Percentiles rank a stretch among this genome's conserved stretches.
phyloP scores from a whole-genome alignment of 768 basidiomycete genomes.

The Phaffia tasmanica region DNA sequence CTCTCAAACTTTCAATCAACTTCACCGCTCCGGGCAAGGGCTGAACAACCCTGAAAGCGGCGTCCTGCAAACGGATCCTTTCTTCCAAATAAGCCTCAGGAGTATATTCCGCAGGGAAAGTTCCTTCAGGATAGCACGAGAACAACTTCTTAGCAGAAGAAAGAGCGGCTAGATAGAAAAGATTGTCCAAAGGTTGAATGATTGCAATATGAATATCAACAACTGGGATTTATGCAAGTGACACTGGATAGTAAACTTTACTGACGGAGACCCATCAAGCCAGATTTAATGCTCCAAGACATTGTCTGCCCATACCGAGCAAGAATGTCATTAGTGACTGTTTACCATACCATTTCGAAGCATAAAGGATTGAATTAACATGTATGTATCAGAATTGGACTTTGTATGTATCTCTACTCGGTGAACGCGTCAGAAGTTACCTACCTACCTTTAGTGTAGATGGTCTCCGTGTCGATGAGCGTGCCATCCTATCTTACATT shows the following conservation, averaged over 20 bases:
- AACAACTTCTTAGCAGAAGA: constrained; percentile 44
- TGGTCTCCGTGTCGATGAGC: constrained; percentile 21
- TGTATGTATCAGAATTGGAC: not conserved
- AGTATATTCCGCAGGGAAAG: constrained; percentile 41
- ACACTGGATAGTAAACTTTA: constrained; percentile 9
- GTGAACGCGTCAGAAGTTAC: not conserved
- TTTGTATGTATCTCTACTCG: not conserved
- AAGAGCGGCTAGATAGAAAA: not conserved
- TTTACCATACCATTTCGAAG: not conserved
- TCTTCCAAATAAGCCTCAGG: constrained; percentile 51
- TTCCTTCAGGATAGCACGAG: constrained; percentile 63
- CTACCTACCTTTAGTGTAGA: constrained; percentile 13
- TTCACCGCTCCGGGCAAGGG: constrained; percentile 62
- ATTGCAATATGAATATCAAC: not conserved
- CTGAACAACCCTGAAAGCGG: constrained; percentile 55
- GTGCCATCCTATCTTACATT: constrained; percentile 7
- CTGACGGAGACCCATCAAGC: constrained; percentile 73
- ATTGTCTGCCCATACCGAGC: constrained; percentile 59
- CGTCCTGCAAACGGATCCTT: constrained; percentile 51
- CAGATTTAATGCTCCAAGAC: constrained; percentile 76
- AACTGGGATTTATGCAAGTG: not conserved
- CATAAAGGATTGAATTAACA: constrained; percentile 14
- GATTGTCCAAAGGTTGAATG: not conserved
- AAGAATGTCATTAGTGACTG: constrained; percentile 54
- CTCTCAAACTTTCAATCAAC: constrained; percentile 59